Evolutionary conservation across 805 yeast species (phyloP), one percentile per base, ranked within the genome.

Genomic region (Saccharomyces eubayanus): DNA sequence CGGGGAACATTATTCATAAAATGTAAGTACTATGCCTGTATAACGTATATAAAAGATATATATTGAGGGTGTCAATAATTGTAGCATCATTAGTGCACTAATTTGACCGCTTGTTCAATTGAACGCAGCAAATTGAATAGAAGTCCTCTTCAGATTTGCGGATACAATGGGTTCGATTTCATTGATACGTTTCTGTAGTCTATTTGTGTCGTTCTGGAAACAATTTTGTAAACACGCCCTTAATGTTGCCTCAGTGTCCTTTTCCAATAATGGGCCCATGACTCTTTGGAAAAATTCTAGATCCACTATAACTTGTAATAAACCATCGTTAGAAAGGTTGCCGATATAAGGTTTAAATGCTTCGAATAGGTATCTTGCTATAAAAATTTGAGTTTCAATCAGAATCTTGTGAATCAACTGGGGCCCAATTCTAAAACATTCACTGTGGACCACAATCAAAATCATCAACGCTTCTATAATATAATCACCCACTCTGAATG

Each of bases 251-350:
- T 63, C 58, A 11, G 71, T 66, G 41, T 68, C 71, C 36, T 62
- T 59, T 48, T 68, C 70, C 47, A 69, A 55, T 47, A 65, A 55
- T 1, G 59, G 49, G 2, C 66, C 67, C 11, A 67, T 48, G 45
- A 66, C 62, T 49, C 58, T 66, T 48, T 75, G 72, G 62, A 81
- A 73, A 58, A 81, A 80, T 60, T 79, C 81, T 28, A 81, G 61
- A 59, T 82, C 87, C 2, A 82, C 76, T 0, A 77, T 71, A 1
- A 76, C 72, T 62, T 82, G 86, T 52, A 77, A 66, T 46, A 77
- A 64, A 1, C 83, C 83, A 31, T 73, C 76, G 8, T 73, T 65
- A 0, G 80, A 74, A 43, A 80, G 71, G 12, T 66, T 63, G 31
- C 79, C 81, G 6, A 79, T 61, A 31, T 72, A 77, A 28, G 69